A percentile compares a stretch with the other conserved stretches of the same genome.
These are phyloP conservation scores for Cunninghamia lanceolata DNA, from an alignment of 75 land plant species.

Conservation along the genomic window DNA sequence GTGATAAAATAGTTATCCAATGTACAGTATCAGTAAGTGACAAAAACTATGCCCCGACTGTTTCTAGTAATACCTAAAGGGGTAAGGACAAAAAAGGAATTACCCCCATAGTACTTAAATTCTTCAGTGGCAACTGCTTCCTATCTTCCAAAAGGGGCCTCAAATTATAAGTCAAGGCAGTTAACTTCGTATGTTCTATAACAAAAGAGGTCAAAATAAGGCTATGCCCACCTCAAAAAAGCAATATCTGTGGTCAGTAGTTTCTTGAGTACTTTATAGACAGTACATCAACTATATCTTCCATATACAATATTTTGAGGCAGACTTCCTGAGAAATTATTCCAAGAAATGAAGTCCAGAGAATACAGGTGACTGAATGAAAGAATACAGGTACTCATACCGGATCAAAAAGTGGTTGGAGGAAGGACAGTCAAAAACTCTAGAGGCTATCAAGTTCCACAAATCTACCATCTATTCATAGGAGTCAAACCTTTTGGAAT, in stretches of 20 bases:
- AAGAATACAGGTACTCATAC: slow-evolving; percentile 1
- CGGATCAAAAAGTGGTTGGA: not conserved
- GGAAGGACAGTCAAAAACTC: not conserved
- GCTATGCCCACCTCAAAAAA: not conserved
- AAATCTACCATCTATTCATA: slow-evolving; percentile 8
- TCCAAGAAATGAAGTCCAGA: not conserved
- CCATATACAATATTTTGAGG: not conserved
- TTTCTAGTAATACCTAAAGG: not conserved
- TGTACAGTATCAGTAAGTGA: slow-evolving; percentile 8
- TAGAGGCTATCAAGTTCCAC: not conserved
- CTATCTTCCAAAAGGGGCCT: slow-evolving; percentile 3
- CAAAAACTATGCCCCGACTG: not conserved
- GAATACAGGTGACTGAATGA: not conserved
- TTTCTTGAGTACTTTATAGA: not conserved
- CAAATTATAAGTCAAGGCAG: not conserved
- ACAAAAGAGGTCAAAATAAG: not conserved
- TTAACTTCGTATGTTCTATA: too few relatives aligned
- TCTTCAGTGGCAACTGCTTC: not conserved
- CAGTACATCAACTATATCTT: not conserved
- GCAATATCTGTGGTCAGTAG: not conserved
- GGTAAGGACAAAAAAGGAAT: slow-evolving; percentile 10
- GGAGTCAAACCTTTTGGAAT: slow-evolving; percentile 1
- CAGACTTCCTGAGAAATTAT: not conserved
- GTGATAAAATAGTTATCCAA: slow-evolving; percentile 4
- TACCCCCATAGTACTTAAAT: not conserved